phyloP scores from a whole-genome alignment of 2,329 filamentous ascomycete species.

The Aureobasidium sp. region DNA sequence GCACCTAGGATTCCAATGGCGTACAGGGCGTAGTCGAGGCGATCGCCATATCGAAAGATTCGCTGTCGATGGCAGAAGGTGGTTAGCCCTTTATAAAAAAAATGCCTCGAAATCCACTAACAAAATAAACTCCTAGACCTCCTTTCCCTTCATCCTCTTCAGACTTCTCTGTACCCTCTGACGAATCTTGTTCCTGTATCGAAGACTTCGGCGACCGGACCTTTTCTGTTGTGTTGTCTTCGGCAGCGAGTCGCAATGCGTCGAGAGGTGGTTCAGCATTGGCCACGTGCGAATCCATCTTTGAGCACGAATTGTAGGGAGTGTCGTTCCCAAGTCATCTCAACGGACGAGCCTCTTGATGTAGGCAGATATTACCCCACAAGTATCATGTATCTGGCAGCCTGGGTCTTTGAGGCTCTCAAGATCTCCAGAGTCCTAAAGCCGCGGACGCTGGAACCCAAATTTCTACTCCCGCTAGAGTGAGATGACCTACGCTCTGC shows the following conservation, averaged over 20 bases:
- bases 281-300: not conserved
- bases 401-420: not conserved
- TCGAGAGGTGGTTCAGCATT: not conserved
- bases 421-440: slow-evolving; percentile 2
- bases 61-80: too few species aligned
- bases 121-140: not conserved
- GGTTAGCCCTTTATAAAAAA: not conserved
- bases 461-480: not conserved
- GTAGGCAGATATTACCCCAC: not conserved
- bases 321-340: not conserved
- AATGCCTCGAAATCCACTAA: not conserved
- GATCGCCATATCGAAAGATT: slow-evolving; percentile 37
- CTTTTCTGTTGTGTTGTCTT: not conserved
- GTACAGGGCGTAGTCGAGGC: slow-evolving; percentile 32
- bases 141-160: not conserved
- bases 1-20: slow-evolving; percentile 36
- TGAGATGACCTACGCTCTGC: not conserved
- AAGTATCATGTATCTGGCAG: not conserved
- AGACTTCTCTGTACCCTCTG: not conserved
- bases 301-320: not conserved
- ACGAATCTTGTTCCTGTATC: not conserved
- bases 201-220: not conserved
- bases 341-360: not conserved
- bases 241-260: not conserved
- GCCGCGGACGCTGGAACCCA: not conserved